Conservation (phyloP, 768 basidiomycete species). For the Calvatia gigantea region DNA sequence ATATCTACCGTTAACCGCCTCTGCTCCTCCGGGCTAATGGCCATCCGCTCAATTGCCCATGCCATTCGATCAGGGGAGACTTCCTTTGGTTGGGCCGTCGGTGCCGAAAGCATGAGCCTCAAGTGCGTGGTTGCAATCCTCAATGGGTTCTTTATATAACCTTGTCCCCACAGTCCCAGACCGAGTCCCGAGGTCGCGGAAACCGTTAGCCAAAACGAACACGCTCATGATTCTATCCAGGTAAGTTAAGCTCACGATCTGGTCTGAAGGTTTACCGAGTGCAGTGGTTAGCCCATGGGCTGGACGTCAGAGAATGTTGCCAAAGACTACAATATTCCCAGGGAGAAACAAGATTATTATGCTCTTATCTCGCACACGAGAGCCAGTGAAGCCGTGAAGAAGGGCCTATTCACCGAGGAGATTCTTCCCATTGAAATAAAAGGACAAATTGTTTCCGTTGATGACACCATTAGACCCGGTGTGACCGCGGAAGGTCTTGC, state of each 20-base stretch:
- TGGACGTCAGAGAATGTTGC: conserved; percentile 95
- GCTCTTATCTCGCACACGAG: conserved; percentile 85
- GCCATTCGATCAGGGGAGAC: conserved; percentile 81
- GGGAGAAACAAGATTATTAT: conserved; percentile 85
- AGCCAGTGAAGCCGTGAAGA: conserved; percentile 63
- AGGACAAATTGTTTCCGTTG: conserved; percentile 62
- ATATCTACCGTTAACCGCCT: conserved; percentile 89
- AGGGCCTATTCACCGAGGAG: conserved; percentile 79
- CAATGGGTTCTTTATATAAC: neutral
- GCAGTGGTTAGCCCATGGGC: conserved; percentile 71
- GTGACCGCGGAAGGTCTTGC: conserved; percentile 76
- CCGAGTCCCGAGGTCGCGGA: conserved; percentile 69
- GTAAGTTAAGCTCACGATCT: conserved; percentile 27
- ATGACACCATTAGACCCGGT: conserved; percentile 86
- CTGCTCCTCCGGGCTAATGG: conserved; percentile 92
- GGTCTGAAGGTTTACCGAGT: neutral
- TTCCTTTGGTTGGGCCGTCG: conserved; percentile 81
- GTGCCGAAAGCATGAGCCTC: conserved; percentile 79
- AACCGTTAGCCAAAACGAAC: conserved; percentile 49
- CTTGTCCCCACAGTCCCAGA: conserved; percentile 47
- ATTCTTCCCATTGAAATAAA: conserved; percentile 83
- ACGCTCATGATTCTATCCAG: conserved; percentile 77
- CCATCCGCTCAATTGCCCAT: conserved; percentile 88
- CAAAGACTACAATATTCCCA: conserved; percentile 69
- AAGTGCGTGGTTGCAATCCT: conserved; percentile 44